Base-by-base conservation (phyloP, 1,284 basidiomycete genomes). In the Pterulicium gracile region DNA sequence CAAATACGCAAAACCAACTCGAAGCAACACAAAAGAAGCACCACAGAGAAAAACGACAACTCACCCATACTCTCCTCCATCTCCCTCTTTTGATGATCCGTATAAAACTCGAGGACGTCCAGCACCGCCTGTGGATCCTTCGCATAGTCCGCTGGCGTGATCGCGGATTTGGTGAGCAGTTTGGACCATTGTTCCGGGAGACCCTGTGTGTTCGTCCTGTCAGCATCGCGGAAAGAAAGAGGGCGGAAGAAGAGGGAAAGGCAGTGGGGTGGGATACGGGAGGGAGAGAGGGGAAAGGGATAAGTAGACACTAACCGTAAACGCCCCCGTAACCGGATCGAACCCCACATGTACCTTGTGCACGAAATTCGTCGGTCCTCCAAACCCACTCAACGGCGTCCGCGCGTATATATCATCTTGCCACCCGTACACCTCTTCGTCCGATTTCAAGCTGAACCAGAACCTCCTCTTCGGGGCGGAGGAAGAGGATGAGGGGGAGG, bases 261-360 rank as follows among this genome's bases (percentile, higher is more conserved):
- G 24, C 13, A 42, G 20, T 42, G 32, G 43, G 10, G 13, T 39
- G 21, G 27, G 20, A 50, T 14, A 32, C 18, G 13, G 34, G 15
- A 39, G 19, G 15, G 36, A 10, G 36, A 17, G n/a, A 4, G 4
- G 7, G 5, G 5, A 4, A 4, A 18, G 7, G 15, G 15, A 39
- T 51, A 34, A 39, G 44, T 51, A 51, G 47, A 45, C 24, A 68
- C 79, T 55, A 58, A 88, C 88, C 3, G 92, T 97, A 63, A 97
- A 97, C 4, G 84, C 91, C 13, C 95, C 94, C 32, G 87, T 88
- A 42, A 91, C 74, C 0, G 93, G 90, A 64, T 98, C 95, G 57
- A 96, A 98, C 3, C 94, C 94, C 50, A 98, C 95, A 63, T 98
- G 95, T 2, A 98, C 92, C 62, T 96, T 91, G 68, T 98, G 95